Evolutionary conservation across 352 stramenopile genomes (phyloP).

Genomic region (Phytophthora capsici): DNA sequence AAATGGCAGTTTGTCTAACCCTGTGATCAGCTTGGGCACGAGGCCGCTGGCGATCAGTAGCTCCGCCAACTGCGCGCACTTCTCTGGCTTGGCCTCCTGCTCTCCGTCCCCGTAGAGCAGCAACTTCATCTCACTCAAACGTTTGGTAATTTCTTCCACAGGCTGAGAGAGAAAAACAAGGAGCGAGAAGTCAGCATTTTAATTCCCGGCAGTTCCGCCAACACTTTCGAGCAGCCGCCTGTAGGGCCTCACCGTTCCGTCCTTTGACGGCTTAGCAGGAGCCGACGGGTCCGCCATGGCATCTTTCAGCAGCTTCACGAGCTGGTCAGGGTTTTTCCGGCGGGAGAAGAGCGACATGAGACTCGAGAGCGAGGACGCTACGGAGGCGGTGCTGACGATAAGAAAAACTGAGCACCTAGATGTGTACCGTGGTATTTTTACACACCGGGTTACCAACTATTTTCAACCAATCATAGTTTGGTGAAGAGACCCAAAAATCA

Average conservation of each 20-base stretch:
- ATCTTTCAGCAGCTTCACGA: constrained; percentile 84
- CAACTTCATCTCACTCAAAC: constrained; percentile 58
- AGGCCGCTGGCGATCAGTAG: constrained; percentile 75
- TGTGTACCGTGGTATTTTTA: too few relatives aligned
- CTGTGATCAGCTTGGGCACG: constrained; percentile 72
- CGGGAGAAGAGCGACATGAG: constrained; percentile 76
- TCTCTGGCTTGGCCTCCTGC: constrained; percentile 79
- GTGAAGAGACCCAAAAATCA: too few relatives aligned
- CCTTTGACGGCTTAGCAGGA: constrained; percentile 65
- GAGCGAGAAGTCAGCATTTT: not conserved
- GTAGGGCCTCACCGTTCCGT: constrained; percentile 46
- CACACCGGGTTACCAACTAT: too few relatives aligned
- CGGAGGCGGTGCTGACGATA: too few relatives aligned
- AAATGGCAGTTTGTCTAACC: constrained; percentile 81
- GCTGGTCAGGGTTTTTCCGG: constrained; percentile 82
- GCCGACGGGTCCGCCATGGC: constrained; percentile 59
- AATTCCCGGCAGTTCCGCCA: constrained; percentile 6
- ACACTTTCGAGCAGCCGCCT: not conserved
- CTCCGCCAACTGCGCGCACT: constrained; percentile 78
- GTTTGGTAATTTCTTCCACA: constrained; percentile 80
- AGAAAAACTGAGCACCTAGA: too few relatives aligned
- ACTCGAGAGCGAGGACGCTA: too few relatives aligned
- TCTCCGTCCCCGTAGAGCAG: constrained; percentile 59
- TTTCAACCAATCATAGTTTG: too few relatives aligned
- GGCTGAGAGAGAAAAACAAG: constrained; percentile 21